Conservation (phyloP, 805 yeast species). For the Jamesozyma hellenica region DNA sequence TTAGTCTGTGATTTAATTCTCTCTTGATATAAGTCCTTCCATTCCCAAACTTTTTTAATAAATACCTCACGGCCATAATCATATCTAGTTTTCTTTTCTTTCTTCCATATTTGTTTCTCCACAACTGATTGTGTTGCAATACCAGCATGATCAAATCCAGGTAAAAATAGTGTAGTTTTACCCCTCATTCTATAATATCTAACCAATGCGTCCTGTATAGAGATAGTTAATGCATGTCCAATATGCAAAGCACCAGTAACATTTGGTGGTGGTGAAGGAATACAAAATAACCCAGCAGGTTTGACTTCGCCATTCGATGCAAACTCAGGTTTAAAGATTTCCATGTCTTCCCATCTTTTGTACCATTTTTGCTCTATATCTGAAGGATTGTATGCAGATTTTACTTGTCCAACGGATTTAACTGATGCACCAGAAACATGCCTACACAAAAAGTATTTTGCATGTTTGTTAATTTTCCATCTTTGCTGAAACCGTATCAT, state of each 20-base stretch:
- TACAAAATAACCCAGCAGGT: constrained; percentile 73
- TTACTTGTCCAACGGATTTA: constrained; percentile 16
- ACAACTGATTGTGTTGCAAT: constrained; percentile 97
- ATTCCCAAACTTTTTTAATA: constrained; percentile 81
- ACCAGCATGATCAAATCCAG: constrained; percentile 98
- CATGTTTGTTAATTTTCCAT: too few species aligned
- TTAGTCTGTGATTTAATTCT: constrained; percentile 75
- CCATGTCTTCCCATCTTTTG: constrained; percentile 85
- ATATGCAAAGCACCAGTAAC: constrained; percentile 97
- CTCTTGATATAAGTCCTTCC: constrained; percentile 87
- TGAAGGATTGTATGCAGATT: constrained; percentile 61
- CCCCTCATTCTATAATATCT: constrained; percentile 96
- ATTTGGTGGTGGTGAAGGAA: constrained; percentile 97
- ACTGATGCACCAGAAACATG: too few species aligned
- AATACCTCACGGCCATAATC: constrained; percentile 89
- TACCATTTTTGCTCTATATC: constrained; percentile 94
- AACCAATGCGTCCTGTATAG: constrained; percentile 85
- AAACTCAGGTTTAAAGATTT: constrained; percentile 77
- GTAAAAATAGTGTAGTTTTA: constrained; percentile 79
- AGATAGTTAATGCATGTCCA: constrained; percentile 91
- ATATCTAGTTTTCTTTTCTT: constrained; percentile 76
- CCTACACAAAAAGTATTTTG: too few species aligned
- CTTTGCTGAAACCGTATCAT: too few species aligned
- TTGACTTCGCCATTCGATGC: constrained; percentile 57
- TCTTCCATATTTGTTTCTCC: constrained; percentile 85